phyloP scores from a whole-genome alignment of 495 filamentous ascomycete species.

The Podospora appendiculata region DNA sequence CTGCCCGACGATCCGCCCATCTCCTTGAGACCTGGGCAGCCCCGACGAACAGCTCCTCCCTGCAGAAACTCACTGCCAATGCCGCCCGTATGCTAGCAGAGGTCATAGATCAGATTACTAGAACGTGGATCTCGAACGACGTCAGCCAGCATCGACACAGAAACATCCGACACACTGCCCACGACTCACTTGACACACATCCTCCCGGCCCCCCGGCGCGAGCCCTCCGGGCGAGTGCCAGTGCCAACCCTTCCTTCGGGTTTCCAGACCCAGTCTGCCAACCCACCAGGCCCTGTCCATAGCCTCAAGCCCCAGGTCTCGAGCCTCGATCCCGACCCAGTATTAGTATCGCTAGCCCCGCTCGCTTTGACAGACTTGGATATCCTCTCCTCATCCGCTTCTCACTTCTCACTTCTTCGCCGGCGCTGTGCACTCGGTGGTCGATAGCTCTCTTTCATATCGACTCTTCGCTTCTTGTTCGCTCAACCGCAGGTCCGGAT shows the following conservation, averaged over 20 bases:
- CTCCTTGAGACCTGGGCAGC: constrained; percentile 2
- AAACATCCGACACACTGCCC: constrained; percentile 33
- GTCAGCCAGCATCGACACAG: constrained; percentile 25
- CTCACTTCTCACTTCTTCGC: constrained; percentile 22
- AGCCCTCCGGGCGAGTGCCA: constrained; percentile 22
- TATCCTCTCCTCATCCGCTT: neutral
- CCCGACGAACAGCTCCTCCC: neutral
- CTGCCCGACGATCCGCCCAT: constrained; percentile 1
- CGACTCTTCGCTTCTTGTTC: constrained; percentile 20
- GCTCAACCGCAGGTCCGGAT: constrained; percentile 39
- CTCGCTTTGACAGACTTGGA: constrained; percentile 17
- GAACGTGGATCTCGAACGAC: constrained; percentile 38
- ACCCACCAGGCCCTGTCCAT: neutral
- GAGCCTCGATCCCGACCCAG: constrained; percentile 14
- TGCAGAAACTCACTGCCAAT: constrained; percentile 21
- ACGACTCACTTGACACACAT: constrained; percentile 33
- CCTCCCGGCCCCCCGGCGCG: constrained; percentile 17
- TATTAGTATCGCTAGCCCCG: constrained; percentile 34
- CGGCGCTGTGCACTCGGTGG: constrained; percentile 37
- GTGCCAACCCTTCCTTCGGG: too few relatives aligned
- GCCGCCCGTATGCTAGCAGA: constrained; percentile 39
- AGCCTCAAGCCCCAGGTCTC: constrained; percentile 1
- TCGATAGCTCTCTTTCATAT: constrained; percentile 43
- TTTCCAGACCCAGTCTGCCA: too few relatives aligned
- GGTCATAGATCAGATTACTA: constrained; percentile 38